Evolutionary conservation across 192 early-diverging fungal species (phyloP).

Genomic region (Funneliformis mosseae): DNA sequence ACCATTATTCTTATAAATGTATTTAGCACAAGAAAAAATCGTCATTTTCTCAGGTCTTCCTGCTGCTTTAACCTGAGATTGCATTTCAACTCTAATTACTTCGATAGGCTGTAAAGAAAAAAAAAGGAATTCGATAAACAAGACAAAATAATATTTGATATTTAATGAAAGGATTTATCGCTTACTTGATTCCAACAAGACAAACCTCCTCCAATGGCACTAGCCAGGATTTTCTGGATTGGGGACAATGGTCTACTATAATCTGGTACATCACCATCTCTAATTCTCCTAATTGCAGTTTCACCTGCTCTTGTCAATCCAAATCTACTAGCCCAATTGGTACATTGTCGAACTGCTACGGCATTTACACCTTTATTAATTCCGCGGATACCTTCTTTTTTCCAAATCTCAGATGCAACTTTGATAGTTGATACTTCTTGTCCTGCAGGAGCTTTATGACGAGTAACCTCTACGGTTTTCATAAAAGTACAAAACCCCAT

Average conservation of each 20-base stretch:
- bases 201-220: constrained; percentile 85
- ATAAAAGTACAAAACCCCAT: constrained; percentile 99
- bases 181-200: constrained; percentile 88
- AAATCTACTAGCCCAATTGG: constrained; percentile 99
- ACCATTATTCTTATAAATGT: constrained; percentile 92
- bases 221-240: constrained; percentile 73
- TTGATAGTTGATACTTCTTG: constrained; percentile 71
- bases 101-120: constrained; percentile 78
- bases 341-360: constrained; percentile 95
- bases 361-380: constrained; percentile 99
- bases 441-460: constrained; percentile 77
- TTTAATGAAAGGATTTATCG: neutral
- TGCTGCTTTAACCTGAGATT: constrained; percentile 85
- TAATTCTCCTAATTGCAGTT: constrained; percentile 63
- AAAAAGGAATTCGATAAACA: neutral
- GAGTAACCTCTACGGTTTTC: constrained; percentile 98
- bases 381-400: constrained; percentile 90
- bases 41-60: constrained; percentile 93
- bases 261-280: constrained; percentile 48
- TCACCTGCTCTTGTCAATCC: constrained; percentile 80
- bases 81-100: constrained; percentile 99
- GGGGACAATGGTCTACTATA: constrained; percentile 44
- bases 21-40: constrained; percentile 79
- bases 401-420: constrained; percentile 88
- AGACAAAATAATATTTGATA: neutral